Base-by-base conservation (phyloP, 768 basidiomycete species). In the Tulasnella sp. region DNA sequence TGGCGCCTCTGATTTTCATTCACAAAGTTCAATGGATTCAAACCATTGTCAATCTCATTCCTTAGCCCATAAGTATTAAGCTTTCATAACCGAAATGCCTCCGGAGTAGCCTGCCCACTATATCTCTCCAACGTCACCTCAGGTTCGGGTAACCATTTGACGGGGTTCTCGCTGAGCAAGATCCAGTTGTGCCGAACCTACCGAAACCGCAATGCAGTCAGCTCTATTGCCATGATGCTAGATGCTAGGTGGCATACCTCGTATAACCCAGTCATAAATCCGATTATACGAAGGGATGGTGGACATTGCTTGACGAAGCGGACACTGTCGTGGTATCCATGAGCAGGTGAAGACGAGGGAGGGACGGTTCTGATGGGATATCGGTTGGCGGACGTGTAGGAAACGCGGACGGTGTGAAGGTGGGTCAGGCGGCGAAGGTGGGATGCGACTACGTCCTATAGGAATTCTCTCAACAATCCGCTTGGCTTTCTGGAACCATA, bases 261-360 rank as follows among this genome's bases (percentile, higher is more conserved):
- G 91, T 92, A 94, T 0, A 93, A 92, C 50, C 87, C 87, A 0
- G 91, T 90, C 83, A 91, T 91, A 82, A 90, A 91, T 5, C 94
- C 94, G 82, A 95, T 89, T 80, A 92, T 90, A 31, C 84, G 84
- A 58, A 94, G 85, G 4, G 88, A 89, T 11, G 89, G 83, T 50
- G 88, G 87, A 83, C 92, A 93, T 54, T 58, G 76, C 76, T 40
- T 41, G 79, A 73, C 48, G n/a, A 73, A 50, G 40, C n/a, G 72
- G 34, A 41, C 80, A 31, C 83, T 82, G 12, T 78, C 80, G 22
- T 83, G 82, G 6, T 82, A 76, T 31, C 82, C 82, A n/a, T 84
- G 81, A 6, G 81, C 31, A 28, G 28, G 12, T 14, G 64, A 31
- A 37, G 28, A 31, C 14, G 64, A 69, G 28, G 64, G 64, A 31